Conservation (phyloP, 306 rosid genomes). For the Pterocarpus macrocarpus region DNA sequence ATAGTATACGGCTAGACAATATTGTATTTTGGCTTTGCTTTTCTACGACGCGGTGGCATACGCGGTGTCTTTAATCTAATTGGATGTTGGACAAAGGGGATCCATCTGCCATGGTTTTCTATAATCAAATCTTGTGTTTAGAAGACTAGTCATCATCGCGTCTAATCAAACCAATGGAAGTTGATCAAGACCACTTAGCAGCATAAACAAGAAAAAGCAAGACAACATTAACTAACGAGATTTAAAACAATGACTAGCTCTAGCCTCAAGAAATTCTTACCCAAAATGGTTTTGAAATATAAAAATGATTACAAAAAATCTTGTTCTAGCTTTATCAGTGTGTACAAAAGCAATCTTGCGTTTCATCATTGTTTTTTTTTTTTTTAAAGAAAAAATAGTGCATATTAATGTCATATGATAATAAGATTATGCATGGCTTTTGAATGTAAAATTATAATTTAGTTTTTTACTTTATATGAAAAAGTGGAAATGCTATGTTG, state of each 20-base stretch:
- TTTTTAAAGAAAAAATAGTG: neutral
- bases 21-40: conserved; percentile 47
- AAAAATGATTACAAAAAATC: conserved; percentile 33
- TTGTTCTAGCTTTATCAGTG: conserved; percentile 44
- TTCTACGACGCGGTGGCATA: conserved; percentile 52
- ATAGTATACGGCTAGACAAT: conserved; percentile 35
- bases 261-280: conserved; percentile 42
- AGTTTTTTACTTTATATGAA: neutral
- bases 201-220: conserved; percentile 48
- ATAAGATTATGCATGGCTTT: conserved; percentile 6
- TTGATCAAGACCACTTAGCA: conserved; percentile 32
- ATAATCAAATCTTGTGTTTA: conserved; percentile 35
- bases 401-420: neutral
- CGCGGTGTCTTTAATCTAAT: conserved; percentile 44
- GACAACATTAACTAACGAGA: conserved; percentile 35
- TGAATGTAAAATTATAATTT: neutral
- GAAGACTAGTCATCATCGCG: conserved; percentile 40
- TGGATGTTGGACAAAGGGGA: conserved; percentile 49
- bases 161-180: conserved; percentile 32
- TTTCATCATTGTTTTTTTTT: conserved; percentile 13
- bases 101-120: conserved; percentile 26
- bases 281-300: conserved; percentile 41
- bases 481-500: neutral
- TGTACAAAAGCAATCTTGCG: conserved; percentile 48
- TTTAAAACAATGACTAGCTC: conserved; percentile 39